Evolutionary conservation across 495 filamentous ascomycete species (phyloP), one percentile per base, ranked within the genome.

Genomic region (Talaromyces liani): DNA sequence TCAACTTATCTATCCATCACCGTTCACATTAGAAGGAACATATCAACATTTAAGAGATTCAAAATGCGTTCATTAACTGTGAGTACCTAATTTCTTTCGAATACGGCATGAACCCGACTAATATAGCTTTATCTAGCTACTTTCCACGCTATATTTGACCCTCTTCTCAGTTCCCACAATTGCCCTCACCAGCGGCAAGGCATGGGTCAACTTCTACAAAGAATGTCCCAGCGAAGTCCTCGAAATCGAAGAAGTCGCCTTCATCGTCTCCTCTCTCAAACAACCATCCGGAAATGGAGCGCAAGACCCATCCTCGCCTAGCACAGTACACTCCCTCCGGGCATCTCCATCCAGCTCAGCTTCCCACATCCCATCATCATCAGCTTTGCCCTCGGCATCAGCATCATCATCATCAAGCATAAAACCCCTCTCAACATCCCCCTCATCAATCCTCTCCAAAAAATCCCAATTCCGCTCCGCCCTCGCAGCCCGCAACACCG

Each of bases 161-260:
- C 39, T 59, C 5, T 31, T 56, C 60, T 65, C 67, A 54, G 58
- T 63, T 20, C 56, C 73, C 41, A 66, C 73, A 20, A 58, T 63
- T 18, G 72, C 75, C 45, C 47, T 65, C 16, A 71, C 61, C 29
- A 67, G 67, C 12, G 73, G 71, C 18, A 68, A 71, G 20, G 63
- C 77, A 39, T 73, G 69, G 69, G 71, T 75, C 65, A 72, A 71
- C 59, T 79, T 77, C 73, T 75, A 73, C 60, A 70, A 74, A 7
- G 65, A 41, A 58, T 79, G 77, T 34, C 75, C 74, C 2, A 64
- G 64, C 51, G 70, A 73, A 1, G 34, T 66, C 25, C 67, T 68
- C 58, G 57, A 64, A 55, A 65, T 68, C 24, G 34, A 45, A 24
- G 55, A 51, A 12, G 3, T 59, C 20, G 33, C 41, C 20, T 14